phyloP scores from a whole-genome alignment of 306 rosid species.

The Cucumis cinereus region DNA sequence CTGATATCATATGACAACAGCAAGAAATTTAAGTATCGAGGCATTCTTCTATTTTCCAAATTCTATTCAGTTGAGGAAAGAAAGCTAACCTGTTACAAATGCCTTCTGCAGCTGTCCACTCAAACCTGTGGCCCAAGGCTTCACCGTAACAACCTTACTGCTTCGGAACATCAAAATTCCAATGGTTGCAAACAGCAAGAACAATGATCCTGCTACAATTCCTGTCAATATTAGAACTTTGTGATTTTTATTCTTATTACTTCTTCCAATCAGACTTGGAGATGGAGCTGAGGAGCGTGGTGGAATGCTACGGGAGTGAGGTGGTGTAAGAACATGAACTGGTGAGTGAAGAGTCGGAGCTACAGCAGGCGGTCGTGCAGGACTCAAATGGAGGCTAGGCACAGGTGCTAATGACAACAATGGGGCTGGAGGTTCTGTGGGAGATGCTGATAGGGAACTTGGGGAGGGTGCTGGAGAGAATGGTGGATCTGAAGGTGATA shows the following conservation, averaged over 20 bases:
- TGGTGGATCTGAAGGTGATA: conserved; percentile 22
- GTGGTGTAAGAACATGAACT: conserved; percentile 12
- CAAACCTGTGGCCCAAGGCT: conserved; percentile 91
- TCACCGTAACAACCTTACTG: conserved; percentile 59
- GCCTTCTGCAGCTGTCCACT: conserved; percentile 97
- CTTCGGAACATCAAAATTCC: conserved; percentile 33
- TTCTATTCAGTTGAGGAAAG: background rate
- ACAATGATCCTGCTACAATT: conserved; percentile 34
- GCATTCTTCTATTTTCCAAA: background rate
- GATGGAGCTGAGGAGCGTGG: conserved; percentile 29
- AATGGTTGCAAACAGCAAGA: conserved; percentile 29
- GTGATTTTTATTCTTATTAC: conserved; percentile 20
- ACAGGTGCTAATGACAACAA: conserved; percentile 18
- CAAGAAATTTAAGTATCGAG: background rate
- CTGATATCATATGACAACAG: conserved; percentile 15
- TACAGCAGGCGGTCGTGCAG: conserved; percentile 10
- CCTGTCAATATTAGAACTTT: conserved; percentile 28
- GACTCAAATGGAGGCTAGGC: conserved; percentile 12
- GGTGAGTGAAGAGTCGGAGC: conserved; percentile 16
- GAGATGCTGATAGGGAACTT: conserved; percentile 17
- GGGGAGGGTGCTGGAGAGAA: conserved; percentile 33
- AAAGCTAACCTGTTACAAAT: conserved; percentile 50
- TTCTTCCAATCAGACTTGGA: conserved; percentile 16
- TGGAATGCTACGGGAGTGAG: conserved; percentile 15
- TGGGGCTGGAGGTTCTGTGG: conserved; percentile 1